phyloP scores from a whole-genome alignment of 1,284 basidiomycete species.

The Flammula alnicola region DNA sequence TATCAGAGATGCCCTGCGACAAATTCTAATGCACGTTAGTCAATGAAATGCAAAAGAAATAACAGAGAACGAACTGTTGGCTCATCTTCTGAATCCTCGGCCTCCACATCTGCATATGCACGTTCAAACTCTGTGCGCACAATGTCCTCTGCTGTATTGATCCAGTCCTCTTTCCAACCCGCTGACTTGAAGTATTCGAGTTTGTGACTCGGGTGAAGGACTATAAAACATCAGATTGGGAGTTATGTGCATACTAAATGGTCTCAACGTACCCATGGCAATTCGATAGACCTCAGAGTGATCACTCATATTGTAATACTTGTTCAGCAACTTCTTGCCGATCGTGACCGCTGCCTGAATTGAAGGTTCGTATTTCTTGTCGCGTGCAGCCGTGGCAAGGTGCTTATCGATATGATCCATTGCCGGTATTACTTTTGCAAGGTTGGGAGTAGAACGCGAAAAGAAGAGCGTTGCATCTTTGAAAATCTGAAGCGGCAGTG shows the following conservation, averaged over 20 bases:
- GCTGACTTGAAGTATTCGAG: constrained; percentile 8
- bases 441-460: constrained; percentile 27
- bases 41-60: neutral
- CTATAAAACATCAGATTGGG: neutral
- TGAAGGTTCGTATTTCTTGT: neutral
- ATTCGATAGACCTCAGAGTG: constrained; percentile 7
- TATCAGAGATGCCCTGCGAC: neutral
- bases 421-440: constrained; percentile 34
- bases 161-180: constrained; percentile 7
- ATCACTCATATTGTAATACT: constrained; percentile 6
- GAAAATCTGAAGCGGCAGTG: constrained; percentile 18
- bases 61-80: neutral
- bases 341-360: neutral
- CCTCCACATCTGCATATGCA: neutral
- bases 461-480: constrained; percentile 26
- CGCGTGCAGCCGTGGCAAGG: constrained; percentile 9
- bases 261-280: constrained; percentile 3
- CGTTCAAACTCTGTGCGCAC: neutral
- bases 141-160: neutral
- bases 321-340: constrained; percentile 3
- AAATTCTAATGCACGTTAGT: neutral
- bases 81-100: too few relatives aligned
- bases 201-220: constrained; percentile 11
- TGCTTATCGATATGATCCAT: constrained; percentile 31
- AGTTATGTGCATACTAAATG: neutral